Evolutionary conservation across 306 rosid species (phyloP).

Genomic region (Malus sieversii): DNA sequence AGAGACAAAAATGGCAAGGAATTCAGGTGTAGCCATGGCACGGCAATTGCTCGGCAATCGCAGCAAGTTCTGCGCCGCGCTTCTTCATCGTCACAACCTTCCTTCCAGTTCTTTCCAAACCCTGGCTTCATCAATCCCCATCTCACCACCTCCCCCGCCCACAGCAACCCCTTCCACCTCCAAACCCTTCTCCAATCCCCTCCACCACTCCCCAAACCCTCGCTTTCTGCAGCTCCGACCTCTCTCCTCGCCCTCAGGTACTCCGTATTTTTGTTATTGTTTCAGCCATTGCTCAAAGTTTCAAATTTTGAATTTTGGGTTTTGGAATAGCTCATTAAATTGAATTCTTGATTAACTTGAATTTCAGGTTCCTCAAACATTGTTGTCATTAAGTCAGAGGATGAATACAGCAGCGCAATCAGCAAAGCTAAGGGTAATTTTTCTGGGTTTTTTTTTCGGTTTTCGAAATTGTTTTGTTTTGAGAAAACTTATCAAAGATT

Average conservation of each 20-base stretch:
- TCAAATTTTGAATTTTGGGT: neutral
- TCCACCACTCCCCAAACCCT: neutral
- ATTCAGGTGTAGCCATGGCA: neutral
- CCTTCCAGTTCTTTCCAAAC: slow-evolving; percentile 1
- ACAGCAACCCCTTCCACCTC: slow-evolving; percentile 3
- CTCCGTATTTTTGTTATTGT: neutral
- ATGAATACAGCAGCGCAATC: slow-evolving; percentile 39
- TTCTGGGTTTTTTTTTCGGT: neutral
- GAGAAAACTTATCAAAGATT: neutral
- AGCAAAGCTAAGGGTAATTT: slow-evolving; percentile 39
- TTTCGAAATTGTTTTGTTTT: neutral
- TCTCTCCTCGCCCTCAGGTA: slow-evolving; percentile 18
- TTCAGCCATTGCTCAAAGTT: neutral
- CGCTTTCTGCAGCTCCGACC: slow-evolving; percentile 1
- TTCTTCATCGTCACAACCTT: neutral
- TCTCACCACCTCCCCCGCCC: neutral
- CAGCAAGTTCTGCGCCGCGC: neutral
- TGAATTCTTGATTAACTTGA: neutral
- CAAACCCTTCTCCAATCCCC: slow-evolving; percentile 5
- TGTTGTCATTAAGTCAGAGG: slow-evolving; percentile 46
- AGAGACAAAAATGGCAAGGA: neutral
- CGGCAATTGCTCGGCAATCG: slow-evolving; percentile 2
- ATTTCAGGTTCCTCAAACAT: slow-evolving; percentile 53
- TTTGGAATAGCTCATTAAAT: neutral
- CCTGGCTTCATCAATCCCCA: neutral